Base-by-base conservation (phyloP, 192 early-diverging fungal species). In the Tieghemiomyces parasiticus region DNA sequence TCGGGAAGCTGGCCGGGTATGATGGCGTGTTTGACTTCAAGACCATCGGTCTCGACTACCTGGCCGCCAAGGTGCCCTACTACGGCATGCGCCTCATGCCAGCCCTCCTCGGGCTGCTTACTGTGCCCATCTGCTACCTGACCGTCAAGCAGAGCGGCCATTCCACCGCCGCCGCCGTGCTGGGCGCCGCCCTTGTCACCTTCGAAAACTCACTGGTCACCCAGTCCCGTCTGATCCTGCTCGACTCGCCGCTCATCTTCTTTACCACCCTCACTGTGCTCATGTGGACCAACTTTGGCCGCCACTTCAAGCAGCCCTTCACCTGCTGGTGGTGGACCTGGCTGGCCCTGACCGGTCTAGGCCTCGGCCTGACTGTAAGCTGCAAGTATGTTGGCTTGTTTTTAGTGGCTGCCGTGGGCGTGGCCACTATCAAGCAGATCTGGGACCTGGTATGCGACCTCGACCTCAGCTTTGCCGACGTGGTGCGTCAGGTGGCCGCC, bases 331-430 rank as follows among this genome's bases (percentile, higher is more conserved):
- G 95, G 95, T 96, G 88, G 81, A 46, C 74, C 4, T 95, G 91
- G 83, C 70, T 98, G 46, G 63, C 81, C 22, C 54, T 90, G 69
- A 93, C 93, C 9, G 95, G 95, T 3, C 61, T 87, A 42, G 80
- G 81, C 32, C 63, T 96, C 60, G 91, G 88, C 14, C 71, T 78
- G 46, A 72, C 79, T 22, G 61, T 75, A 24, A 84, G 93, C 61
- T 81, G 85, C 70, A 98, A 98, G 67, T 90, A 90, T 90, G 93
- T 96, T 22, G 95, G 95, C 14, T 70, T 96, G 35, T 92, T 98
- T 59, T 81, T 86, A 6, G 79, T 96, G 58, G 89, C 85, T 12
- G 76, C 85, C 2, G 77, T 98, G 58, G 93, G 93, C 24, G 65
- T 86, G 34, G 88, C 88, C 38, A 88, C 86, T 0, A 52, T 95